phyloP scores from a whole-genome alignment of 306 rosid genomes.

The Trifolium fragiferum region DNA sequence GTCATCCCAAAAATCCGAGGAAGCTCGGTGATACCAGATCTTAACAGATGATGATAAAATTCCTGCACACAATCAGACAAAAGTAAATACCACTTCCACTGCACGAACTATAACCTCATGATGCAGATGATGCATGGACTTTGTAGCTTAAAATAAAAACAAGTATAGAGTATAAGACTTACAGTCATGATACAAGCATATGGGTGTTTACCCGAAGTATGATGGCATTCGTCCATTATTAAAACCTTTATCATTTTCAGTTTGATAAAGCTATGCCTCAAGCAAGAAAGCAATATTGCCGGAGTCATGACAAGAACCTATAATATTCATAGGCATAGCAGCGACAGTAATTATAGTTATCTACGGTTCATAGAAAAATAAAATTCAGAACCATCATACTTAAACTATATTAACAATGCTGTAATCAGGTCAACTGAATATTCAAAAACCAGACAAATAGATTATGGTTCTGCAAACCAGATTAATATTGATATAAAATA shows the following conservation, averaged over 20 bases:
- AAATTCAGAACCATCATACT: constrained; percentile 24
- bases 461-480: not conserved
- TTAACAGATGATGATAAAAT: constrained; percentile 65
- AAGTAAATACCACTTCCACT: constrained; percentile 26
- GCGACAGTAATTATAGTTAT: not conserved
- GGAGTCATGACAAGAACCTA: constrained; percentile 96
- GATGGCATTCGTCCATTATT: constrained; percentile 91
- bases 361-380: constrained; percentile 8
- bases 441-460: not conserved
- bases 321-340: constrained; percentile 32
- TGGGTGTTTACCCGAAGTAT: constrained; percentile 68
- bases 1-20: constrained; percentile 94
- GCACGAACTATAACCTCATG: constrained; percentile 4
- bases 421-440: constrained; percentile 1
- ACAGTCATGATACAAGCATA: constrained; percentile 83
- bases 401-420: not conserved
- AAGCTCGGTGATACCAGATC: constrained; percentile 49
- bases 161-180: constrained; percentile 43
- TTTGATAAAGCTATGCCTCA: constrained; percentile 74
- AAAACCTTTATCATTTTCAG: constrained; percentile 77
- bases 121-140: constrained; percentile 14
- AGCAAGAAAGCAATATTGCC: constrained; percentile 63
- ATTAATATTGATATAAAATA: constrained; percentile 1
- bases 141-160: constrained; percentile 12
- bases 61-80: constrained; percentile 61